Evolutionary conservation across 2,329 filamentous ascomycete genomes (phyloP), one percentile per base, ranked within the genome.

Genomic region (Colletotrichum sp.): DNA sequence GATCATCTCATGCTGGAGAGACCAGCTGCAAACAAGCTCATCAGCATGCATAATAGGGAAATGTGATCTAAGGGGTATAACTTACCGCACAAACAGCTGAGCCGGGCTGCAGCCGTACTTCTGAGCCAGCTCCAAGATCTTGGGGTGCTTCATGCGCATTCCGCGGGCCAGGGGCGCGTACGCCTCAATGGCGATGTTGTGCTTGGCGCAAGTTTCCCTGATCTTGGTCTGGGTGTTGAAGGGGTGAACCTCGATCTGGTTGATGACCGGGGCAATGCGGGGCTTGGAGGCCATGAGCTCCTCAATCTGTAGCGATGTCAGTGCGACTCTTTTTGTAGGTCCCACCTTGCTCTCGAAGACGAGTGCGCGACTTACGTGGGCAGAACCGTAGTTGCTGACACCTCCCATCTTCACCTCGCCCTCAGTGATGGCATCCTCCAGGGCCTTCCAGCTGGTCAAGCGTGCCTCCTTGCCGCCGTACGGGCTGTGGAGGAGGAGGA

Each of bases 181-280:
- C 0, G 95, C 95, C 84, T 97, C 92, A 3, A 97, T 89, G 1
- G 93, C 85, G 73, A 97, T 96, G 48, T 87, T 86, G 78, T 96
- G 87, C 76, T 90, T 85, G 72, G 91, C 88, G 81, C 95, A 95
- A 79, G 91, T 92, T 15, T 89, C 88, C 1, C 92, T 90, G 77
- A 97, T 95, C 48, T 89, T 88, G 0, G 87, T 88, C 68, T 93
- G 91, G 3, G 94, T 95, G 82, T 96, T 95, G 89, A 96, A 97
- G 0, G 94, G 95, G 77, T 96, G 94, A 3, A 96, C 90, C 83
- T 96, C 94, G 80, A 96, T 93, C 85, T 97, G 95, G 80, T 96
- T 96, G 67, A 96, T 91, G 2, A 92, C 90, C 0, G 95, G 95
- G 12, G 86, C 83, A 62, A 94, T 89, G 1, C 88, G 88, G 0